Evolutionary conservation across 441 rosid genomes (phyloP).

Genomic region (Daphne laureola): DNA sequence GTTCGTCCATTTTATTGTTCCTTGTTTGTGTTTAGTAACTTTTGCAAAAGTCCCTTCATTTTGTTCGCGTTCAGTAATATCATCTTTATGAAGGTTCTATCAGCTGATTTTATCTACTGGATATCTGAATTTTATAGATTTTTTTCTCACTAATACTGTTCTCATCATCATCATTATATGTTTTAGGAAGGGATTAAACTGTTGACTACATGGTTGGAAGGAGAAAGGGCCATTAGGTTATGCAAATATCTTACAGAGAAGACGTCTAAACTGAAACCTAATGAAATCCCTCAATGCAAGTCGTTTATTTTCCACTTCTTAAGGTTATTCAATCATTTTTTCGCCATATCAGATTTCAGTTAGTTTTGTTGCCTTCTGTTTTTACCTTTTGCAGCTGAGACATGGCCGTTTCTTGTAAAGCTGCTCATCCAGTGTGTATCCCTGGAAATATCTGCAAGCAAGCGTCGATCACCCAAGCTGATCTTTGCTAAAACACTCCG

Average conservation of each 20-base stretch:
- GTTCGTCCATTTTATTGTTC: too few relatives aligned
- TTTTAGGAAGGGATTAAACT: slow-evolving; percentile 78
- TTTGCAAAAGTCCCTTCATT: too few relatives aligned
- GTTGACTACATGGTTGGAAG: slow-evolving; percentile 81
- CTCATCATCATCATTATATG: neutral
- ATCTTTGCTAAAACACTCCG: slow-evolving; percentile 66
- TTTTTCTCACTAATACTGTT: neutral
- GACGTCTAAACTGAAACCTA: slow-evolving; percentile 54
- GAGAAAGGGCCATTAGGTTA: slow-evolving; percentile 54
- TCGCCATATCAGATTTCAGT: slow-evolving; percentile 14
- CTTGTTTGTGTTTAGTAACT: too few relatives aligned
- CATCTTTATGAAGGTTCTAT: too few relatives aligned
- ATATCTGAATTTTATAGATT: neutral
- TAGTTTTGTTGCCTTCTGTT: slow-evolving; percentile 21
- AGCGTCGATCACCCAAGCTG: slow-evolving; percentile 58
- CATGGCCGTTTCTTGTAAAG: slow-evolving; percentile 80
- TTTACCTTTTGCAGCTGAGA: slow-evolving; percentile 61
- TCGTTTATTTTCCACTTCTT: slow-evolving; percentile 3
- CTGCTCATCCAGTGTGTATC: slow-evolving; percentile 70
- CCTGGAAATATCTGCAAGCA: slow-evolving; percentile 62
- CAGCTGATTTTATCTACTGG: neutral
- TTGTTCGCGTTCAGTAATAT: too few relatives aligned
- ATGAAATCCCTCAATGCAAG: slow-evolving; percentile 74
- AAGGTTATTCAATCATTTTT: slow-evolving; percentile 1
- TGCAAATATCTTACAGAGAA: slow-evolving; percentile 62